Conservation (phyloP, 108 stramenopile genomes). For the Pseudonitzschia pungens region DNA sequence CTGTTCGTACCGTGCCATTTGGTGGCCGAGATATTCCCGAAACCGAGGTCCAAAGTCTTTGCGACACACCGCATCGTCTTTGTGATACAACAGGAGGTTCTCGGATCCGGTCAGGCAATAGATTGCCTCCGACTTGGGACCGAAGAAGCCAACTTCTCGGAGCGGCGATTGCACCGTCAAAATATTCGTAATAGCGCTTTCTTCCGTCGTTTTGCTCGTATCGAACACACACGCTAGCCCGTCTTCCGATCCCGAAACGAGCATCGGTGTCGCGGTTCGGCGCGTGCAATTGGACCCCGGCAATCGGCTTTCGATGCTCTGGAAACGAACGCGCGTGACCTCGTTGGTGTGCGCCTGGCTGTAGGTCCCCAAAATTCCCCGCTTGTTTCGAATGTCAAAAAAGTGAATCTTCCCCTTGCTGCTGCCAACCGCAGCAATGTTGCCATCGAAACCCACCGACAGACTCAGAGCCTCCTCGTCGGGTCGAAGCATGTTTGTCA, state of each 20-base stretch:
- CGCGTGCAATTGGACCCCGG: conserved; percentile 1
- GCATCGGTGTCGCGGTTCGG: conserved; percentile 34
- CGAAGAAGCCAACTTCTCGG: conserved; percentile 76
- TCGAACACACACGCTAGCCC: conserved; percentile 75
- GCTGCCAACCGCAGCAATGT: conserved; percentile 75
- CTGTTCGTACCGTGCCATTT: neutral
- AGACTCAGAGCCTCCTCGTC: conserved; percentile 66
- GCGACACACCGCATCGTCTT: conserved; percentile 37
- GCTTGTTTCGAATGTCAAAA: conserved; percentile 55
- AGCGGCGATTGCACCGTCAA: conserved; percentile 67
- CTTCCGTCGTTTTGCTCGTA: conserved; percentile 78
- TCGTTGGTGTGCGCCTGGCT: conserved; percentile 83
- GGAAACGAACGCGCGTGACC: conserved; percentile 72
- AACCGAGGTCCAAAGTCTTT: conserved; percentile 44
- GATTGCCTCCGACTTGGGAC: conserved; percentile 59
- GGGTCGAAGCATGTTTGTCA: conserved; percentile 14
- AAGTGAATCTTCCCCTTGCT: conserved; percentile 70
- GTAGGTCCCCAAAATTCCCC: conserved; percentile 64
- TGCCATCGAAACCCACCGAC: conserved; percentile 75
- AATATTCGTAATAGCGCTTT: conserved; percentile 64
- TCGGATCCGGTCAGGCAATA: conserved; percentile 83
- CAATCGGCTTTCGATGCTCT: conserved; percentile 20
- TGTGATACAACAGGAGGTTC: conserved; percentile 65
- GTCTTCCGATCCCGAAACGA: conserved; percentile 80
- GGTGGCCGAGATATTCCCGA: conserved; percentile 26